These are phyloP conservation scores for Microcera coccophila DNA, from an alignment of 2,329 filamentous ascomycete genomes.

Conservation along the genomic window DNA sequence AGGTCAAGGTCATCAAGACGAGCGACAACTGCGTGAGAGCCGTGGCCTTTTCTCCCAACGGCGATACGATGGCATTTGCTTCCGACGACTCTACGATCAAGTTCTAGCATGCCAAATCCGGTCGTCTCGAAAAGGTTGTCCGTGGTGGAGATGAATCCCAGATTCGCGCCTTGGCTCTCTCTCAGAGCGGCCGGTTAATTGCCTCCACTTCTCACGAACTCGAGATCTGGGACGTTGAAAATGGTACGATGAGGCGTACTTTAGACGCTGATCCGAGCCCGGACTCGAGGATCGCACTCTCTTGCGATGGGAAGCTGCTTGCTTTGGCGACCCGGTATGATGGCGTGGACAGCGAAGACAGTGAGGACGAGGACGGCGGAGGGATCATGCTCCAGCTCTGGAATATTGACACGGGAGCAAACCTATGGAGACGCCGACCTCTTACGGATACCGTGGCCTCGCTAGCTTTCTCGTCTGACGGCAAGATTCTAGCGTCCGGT, in stretches of 20 bases:
- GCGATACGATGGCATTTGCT: not conserved
- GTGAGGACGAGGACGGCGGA: too few species aligned
- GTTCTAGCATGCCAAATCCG: not conserved
- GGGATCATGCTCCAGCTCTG: not conserved
- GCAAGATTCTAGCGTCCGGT: not conserved
- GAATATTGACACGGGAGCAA: not conserved
- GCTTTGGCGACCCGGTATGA: not conserved
- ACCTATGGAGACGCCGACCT: not conserved
- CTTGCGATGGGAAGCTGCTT: not conserved
- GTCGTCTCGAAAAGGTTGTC: not conserved
- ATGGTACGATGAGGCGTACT: not conserved
- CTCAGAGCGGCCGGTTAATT: not conserved
- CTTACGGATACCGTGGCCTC: not conserved
- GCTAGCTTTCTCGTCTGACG: not conserved
- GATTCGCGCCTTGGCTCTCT: not conserved
- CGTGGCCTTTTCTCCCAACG: not conserved
- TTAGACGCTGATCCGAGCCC: not conserved
- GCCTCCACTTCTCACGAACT: not conserved
- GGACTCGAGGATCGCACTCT: not conserved
- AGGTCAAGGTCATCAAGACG: not conserved
- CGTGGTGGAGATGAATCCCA: not conserved
- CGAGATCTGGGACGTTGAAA: not conserved
- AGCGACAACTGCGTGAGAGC: not conserved
- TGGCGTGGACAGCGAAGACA: too few species aligned
- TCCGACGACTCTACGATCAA: not conserved